Evolutionary conservation across 75 land plant species (phyloP), one percentile per base, ranked within the genome.

Genomic region (Pinus tabuliformis): DNA sequence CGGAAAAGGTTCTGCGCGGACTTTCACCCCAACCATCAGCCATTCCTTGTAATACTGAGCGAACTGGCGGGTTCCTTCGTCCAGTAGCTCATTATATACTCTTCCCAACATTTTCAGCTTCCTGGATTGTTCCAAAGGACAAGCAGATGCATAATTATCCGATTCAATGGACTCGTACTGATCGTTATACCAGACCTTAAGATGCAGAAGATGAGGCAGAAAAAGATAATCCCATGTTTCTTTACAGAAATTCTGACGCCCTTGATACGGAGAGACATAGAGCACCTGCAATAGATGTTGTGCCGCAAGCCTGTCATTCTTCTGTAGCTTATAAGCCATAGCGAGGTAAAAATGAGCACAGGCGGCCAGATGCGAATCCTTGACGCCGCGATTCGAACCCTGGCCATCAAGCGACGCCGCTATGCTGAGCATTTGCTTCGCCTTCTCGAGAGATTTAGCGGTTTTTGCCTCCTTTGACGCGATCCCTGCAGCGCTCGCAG

Each of bases 21-120:
- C 59, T 73, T 56, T 56, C 30, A 73, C 76, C 21, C 79, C 83
- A 18, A 77, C 82, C 15, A 74, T 73, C 18, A 89, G 79, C 91
- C 89, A 89, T 58, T 91, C 93, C 76, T 86, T 86, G 75, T 91
- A 91, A 65, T 91, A 91, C 65, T 70, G 30, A 56, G 93, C 93
- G 49, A 86, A 89, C 49, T 86, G 79, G 21, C 57, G 76, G 49
- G 91, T 91, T 0, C 88, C 81, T 21, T 75, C 76, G 57, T 89
- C 87, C 49, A 91, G 75, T 5, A 60, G 52, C 52, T 84, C 81
- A 49, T 84, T 80, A 76, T 89, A 89, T 15, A 84, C 76, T 70
- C 79, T 84, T 13, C 86, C 79, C 33, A 91, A 80, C 62, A 78
- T 70, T 59, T 84, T 76, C 73, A 81, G 57, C 60, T 83, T 85